These are phyloP conservation scores for Aspergillus candidus DNA, from an alignment of 2,329 filamentous ascomycete genomes.

Conservation along the genomic window DNA sequence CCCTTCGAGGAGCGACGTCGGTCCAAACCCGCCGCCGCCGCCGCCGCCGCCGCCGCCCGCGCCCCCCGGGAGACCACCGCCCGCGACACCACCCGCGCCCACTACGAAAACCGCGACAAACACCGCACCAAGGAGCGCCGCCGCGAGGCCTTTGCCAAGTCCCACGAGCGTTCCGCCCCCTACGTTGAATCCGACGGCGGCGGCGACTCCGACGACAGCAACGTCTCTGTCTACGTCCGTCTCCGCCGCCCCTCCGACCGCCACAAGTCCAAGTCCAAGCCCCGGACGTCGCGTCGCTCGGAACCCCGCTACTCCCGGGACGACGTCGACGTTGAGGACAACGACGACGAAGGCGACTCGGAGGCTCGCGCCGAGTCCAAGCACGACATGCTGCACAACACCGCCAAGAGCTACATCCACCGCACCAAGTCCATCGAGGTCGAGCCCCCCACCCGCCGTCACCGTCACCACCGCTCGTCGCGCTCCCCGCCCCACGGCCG, in stretches of 20 bases:
- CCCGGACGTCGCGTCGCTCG: slow-evolving; percentile 17
- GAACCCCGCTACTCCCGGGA: slow-evolving; percentile 20
- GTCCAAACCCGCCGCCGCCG: slow-evolving; percentile 22
- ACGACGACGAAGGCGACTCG: slow-evolving; percentile 20
- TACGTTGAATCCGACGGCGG: slow-evolving; percentile 30
- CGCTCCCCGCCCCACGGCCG: slow-evolving; percentile 28
- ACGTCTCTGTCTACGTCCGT: slow-evolving; percentile 17
- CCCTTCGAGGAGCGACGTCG: slow-evolving; percentile 35
- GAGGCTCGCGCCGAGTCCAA: slow-evolving; percentile 22
- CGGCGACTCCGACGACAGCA: slow-evolving; percentile 29
- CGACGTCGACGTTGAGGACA: slow-evolving; percentile 15
- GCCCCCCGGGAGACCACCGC: slow-evolving; percentile 25
- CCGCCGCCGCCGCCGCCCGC: too few relatives aligned
- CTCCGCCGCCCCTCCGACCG: slow-evolving; percentile 16
- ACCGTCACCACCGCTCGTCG: slow-evolving; percentile 23
- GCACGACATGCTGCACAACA: slow-evolving; percentile 25
- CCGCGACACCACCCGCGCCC: slow-evolving; percentile 27
- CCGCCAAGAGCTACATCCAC: slow-evolving; percentile 36
- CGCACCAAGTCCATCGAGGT: slow-evolving; percentile 25
- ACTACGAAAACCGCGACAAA: slow-evolving; percentile 33
- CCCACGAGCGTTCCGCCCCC: slow-evolving; percentile 20
- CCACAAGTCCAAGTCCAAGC: slow-evolving; percentile 14
- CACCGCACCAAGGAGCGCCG: slow-evolving; percentile 39
- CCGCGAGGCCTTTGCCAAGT: slow-evolving; percentile 37
- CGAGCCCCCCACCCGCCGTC: slow-evolving; percentile 2